Evolutionary conservation across 192 early-diverging fungal genomes (phyloP).

Genomic region (Coemansia biformis): DNA sequence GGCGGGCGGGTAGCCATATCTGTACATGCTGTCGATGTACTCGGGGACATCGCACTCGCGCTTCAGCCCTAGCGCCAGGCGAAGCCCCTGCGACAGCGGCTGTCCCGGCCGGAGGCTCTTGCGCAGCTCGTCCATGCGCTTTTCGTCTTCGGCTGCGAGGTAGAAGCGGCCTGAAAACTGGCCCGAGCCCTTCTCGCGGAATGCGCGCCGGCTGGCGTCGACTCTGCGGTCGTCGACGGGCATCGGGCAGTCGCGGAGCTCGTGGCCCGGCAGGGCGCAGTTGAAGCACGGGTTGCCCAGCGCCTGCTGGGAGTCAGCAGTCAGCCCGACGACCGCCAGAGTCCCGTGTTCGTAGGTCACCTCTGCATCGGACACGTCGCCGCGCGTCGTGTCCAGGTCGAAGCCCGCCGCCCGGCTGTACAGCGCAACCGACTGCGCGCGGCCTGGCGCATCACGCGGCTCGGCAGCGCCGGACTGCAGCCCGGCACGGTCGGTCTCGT

Average conservation of each 20-base stretch:
- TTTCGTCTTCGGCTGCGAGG: slow-evolving; percentile 26
- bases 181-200: slow-evolving; percentile 18
- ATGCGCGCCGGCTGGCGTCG: slow-evolving; percentile 25
- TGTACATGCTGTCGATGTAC: slow-evolving; percentile 33
- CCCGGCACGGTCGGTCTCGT: background rate
- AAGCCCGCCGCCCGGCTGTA: slow-evolving; percentile 28
- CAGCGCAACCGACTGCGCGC: slow-evolving; percentile 3
- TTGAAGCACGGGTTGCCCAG: slow-evolving; percentile 46
- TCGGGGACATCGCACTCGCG: slow-evolving; percentile 18
- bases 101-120: slow-evolving; percentile 23
- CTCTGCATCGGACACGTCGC: slow-evolving; percentile 4
- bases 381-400: slow-evolving; percentile 22
- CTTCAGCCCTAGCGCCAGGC: slow-evolving; percentile 28
- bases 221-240: slow-evolving; percentile 22
- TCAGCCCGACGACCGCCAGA: slow-evolving; percentile 22
- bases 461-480: background rate
- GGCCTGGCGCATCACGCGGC: background rate
- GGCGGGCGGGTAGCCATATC: slow-evolving; percentile 39
- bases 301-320: slow-evolving; percentile 4
- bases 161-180: slow-evolving; percentile 34
- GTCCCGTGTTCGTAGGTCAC: slow-evolving; percentile 25
- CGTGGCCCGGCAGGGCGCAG: slow-evolving; percentile 39
- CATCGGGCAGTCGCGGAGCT: slow-evolving; percentile 34
- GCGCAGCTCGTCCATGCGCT: slow-evolving; percentile 27
- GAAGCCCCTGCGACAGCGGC: slow-evolving; percentile 28